Base-by-base conservation (phyloP, 2,329 filamentous ascomycete species). In the Fusarium chlamydosporum region DNA sequence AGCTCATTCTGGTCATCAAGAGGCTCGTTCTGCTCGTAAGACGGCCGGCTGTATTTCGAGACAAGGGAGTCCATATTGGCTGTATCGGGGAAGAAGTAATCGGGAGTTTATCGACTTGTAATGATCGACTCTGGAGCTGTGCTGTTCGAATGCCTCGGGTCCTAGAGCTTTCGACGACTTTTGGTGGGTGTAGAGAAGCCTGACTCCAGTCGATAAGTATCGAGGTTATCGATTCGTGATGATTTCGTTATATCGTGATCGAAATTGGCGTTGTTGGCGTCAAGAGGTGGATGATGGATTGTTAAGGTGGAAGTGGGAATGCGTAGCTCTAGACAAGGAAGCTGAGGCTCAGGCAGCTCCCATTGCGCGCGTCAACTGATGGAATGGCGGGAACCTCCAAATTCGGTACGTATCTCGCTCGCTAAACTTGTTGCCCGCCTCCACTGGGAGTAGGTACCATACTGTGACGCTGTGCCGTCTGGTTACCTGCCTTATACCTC, bases 51-150 rank as follows among this genome's bases (percentile, higher is more conserved):
- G 88, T 98, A 98, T 81, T 91, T 92, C 74, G 94, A 90, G 75
- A 99, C 93, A 79, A 99, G 89, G 75, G 93, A 88, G 82, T 99
- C 93, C 96, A 99, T 99, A 56, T 76, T 78, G 76, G 50, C 57
- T 71, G 68, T 64, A 52, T 68, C 18, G 45, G 41, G 47, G 56
- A 37, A 55, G 29, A 40, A 33, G 45, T 12, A 34, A 33, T 23
- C 43, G 23, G 7, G 35, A 43, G 45, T 56, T 54, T 64, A 47
- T 67, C 46, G 35, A 41, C 23, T 71, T 54, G 47, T 59, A 26
- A 46, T 37, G 33, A 41, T 50, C 51, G 42, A 54, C 42, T 56
- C 53, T 65, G 38, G 42, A 68, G 52, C 41, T 61, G 45, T 45
- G 40, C 42, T 62, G 42, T 59, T 23, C 23, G 46, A 40, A 31